Percentiles rank a stretch among this genome's conserved stretches.
Conservation (phyloP, 1,139 yeast genomes). For the Magnusiomyces suaveolens region DNA sequence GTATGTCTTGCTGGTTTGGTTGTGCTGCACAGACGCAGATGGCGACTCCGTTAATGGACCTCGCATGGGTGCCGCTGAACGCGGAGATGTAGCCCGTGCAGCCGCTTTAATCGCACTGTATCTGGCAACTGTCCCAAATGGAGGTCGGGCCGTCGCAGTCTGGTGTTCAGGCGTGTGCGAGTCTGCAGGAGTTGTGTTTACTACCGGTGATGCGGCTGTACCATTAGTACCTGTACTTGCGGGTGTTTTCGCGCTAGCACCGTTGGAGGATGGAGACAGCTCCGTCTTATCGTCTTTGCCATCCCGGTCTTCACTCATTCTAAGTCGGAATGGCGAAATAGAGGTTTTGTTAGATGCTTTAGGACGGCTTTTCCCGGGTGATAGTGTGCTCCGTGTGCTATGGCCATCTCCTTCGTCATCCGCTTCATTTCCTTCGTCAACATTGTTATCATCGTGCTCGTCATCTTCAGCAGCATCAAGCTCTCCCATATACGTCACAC, state of each 20-base stretch:
- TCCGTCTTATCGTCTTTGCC: too few species aligned
- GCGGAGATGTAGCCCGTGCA: neutral
- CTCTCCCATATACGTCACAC: too few species aligned
- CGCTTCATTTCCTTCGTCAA: neutral
- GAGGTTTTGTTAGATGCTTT: too few species aligned
- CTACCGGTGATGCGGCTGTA: neutral
- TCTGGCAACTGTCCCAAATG: neutral
- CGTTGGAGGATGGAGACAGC: too few species aligned
- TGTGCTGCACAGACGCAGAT: neutral
- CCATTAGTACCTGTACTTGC: neutral
- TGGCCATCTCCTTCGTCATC: neutral
- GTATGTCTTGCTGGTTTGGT: neutral
- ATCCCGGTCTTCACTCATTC: too few species aligned
- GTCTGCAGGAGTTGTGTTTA: neutral
- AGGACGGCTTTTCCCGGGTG: neutral
- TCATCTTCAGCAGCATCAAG: too few species aligned
- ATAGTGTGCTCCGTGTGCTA: neutral
- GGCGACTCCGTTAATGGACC: neutral
- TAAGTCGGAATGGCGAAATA: too few species aligned
- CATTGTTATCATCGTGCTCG: neutral
- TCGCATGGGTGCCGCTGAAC: neutral
- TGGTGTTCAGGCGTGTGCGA: constrained; percentile 6
- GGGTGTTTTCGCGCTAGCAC: neutral
- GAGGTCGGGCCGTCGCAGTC: neutral
- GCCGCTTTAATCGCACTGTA: neutral